Evolutionary conservation across 1,284 basidiomycete genomes (phyloP), one percentile per base, ranked within the genome.

Genomic region (Marasmius fiardii): DNA sequence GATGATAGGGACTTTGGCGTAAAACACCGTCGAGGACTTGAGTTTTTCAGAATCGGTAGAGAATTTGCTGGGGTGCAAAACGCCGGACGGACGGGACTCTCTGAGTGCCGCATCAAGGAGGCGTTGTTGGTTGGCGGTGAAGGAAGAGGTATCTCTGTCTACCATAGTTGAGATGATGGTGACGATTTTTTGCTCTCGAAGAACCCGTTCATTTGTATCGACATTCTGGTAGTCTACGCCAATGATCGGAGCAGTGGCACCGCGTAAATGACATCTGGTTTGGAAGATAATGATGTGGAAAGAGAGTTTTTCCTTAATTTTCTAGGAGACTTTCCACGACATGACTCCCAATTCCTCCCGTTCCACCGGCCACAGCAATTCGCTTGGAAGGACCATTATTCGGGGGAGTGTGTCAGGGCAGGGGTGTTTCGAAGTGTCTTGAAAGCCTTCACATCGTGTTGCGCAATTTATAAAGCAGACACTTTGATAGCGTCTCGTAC

Each of bases 31-130:
- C 6, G 52, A n/a, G n/a, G n/a, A 31, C 35, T 23, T 24, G 20
- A 44, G 43, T 11, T 23, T 44, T 24, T 44, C 43, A 4, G 43
- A 44, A 44, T 44, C 53, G 1, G 48, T 8, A 28, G 53, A 49
- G 28, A 51, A 50, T 33, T 57, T 47, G 41, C 52, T 54, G 11
- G 56, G 53, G n/a, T 4, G 53, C 43, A 24, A 58, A 54, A 1
- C 56, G 52, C 28, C 34, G 49, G 23, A 58, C 33, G 8, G 43
- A 23, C 20, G 53, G 43, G 4, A 58, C 34, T 3, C n/a, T n/a
- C 47, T 47, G 1, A 58, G 35, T 1, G 56, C 53, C 10, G 56
- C 56, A 4, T 23, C 24, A 18, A 58, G 53, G 16, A 57, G 56
- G 33, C 49, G 51, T 21, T 31, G 20, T 11, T 44, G 43, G 43